A percentile compares a stretch with the other conserved stretches of the same genome.
phyloP scores from a whole-genome alignment of 2,329 filamentous ascomycete species.

The Huntiella savannae region DNA sequence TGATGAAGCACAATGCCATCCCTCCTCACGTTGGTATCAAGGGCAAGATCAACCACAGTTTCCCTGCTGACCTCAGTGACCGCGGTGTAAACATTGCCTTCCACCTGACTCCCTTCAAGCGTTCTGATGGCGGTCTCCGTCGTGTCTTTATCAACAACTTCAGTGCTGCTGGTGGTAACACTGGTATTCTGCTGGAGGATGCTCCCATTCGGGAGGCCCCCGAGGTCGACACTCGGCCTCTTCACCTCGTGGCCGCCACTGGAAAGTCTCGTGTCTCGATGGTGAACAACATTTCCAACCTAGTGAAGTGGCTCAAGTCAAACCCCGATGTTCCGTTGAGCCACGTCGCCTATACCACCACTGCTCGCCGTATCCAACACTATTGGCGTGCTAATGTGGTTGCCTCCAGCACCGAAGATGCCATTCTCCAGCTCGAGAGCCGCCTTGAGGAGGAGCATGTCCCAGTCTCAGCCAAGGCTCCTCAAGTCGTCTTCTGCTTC shows the following conservation, averaged over 20 bases:
- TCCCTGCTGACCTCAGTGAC: slow-evolving; percentile 36
- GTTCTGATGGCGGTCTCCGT: slow-evolving; percentile 28
- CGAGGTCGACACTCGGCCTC: slow-evolving; percentile 30
- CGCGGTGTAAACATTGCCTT: slow-evolving; percentile 40
- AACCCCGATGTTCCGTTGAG: slow-evolving; percentile 34
- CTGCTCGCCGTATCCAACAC: slow-evolving; percentile 44
- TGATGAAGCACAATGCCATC: slow-evolving; percentile 43
- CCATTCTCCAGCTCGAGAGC: slow-evolving; percentile 27
- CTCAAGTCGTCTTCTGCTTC: slow-evolving; percentile 30
- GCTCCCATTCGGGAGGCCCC: slow-evolving; percentile 31
- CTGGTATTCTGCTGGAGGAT: slow-evolving; percentile 46
- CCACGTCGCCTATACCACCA: slow-evolving; percentile 47
- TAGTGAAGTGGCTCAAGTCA: slow-evolving; percentile 33
- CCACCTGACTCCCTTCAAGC: slow-evolving; percentile 29
- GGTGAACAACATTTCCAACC: slow-evolving; percentile 35
- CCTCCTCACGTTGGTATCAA: slow-evolving; percentile 53
- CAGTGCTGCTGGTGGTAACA: slow-evolving; percentile 53
- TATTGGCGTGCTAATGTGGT: slow-evolving; percentile 33
- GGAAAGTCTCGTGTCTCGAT: slow-evolving; percentile 37
- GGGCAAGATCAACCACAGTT: slow-evolving; percentile 38
- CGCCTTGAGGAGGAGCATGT: slow-evolving; percentile 36
- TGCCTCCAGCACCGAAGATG: slow-evolving; percentile 23
- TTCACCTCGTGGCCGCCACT: slow-evolving; percentile 39
- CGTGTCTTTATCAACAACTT: slow-evolving; percentile 48
- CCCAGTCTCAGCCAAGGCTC: slow-evolving; percentile 27